Percentiles rank a stretch among this genome's conserved stretches.
Evolutionary conservation across 2,329 filamentous ascomycete species (phyloP).

Genomic region (Coniochaeta ligniaria): DNA sequence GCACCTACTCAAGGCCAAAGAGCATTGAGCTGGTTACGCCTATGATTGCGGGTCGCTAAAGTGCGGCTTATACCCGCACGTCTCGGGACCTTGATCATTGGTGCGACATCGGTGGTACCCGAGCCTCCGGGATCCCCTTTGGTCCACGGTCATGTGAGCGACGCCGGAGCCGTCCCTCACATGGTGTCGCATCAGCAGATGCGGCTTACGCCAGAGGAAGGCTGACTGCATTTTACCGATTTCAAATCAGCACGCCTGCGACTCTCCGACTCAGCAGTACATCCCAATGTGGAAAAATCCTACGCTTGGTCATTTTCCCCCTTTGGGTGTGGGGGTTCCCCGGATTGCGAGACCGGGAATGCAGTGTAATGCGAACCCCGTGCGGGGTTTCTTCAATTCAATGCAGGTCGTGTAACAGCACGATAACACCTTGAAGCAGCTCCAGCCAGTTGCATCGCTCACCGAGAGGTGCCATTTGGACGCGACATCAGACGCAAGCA

Average conservation of each 20-base stretch:
- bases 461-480: background rate
- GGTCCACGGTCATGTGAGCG: background rate
- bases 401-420: background rate
- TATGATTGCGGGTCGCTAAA: constrained; percentile 38
- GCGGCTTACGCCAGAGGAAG: background rate
- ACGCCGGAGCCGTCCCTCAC: background rate
- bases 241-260: background rate
- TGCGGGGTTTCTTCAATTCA: background rate
- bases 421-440: background rate
- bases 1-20: constrained; percentile 48
- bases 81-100: background rate
- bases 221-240: constrained; percentile 2
- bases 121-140: background rate
- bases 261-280: background rate
- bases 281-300: background rate
- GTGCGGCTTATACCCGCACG: background rate
- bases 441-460: background rate
- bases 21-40: constrained; percentile 60
- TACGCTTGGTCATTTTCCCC: background rate
- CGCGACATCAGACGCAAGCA: background rate
- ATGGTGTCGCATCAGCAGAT: background rate
- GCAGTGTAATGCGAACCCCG: background rate
- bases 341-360: background rate
- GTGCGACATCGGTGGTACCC: background rate
- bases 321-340: background rate